phyloP scores from a whole-genome alignment of 257 asterid species.

The Plantago elongata region DNA sequence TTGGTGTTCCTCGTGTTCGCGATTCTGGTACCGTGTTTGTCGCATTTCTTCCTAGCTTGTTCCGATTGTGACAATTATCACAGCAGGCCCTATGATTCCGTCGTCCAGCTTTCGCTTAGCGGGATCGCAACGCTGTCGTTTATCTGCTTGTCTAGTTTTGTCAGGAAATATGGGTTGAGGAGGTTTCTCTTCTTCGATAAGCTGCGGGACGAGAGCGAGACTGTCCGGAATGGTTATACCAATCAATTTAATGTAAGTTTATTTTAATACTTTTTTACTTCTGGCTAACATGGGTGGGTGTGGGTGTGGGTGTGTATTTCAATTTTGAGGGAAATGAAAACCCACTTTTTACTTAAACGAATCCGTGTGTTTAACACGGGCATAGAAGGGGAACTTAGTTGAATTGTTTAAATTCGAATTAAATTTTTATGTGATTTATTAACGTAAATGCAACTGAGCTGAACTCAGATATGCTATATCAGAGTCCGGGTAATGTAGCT shows the following conservation, averaged over 20 bases:
- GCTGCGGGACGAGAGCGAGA: constrained; percentile 84
- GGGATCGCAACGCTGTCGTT: constrained; percentile 66
- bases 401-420: too few species aligned
- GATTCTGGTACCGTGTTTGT: constrained; percentile 60
- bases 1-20: constrained; percentile 46
- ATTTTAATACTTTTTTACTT: too few species aligned
- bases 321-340: too few species aligned
- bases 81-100: constrained; percentile 66
- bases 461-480: too few species aligned
- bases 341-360: too few species aligned
- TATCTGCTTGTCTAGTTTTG: constrained; percentile 58
- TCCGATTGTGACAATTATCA: constrained; percentile 63
- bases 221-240: constrained; percentile 67
- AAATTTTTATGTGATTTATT: too few species aligned
- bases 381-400: too few species aligned
- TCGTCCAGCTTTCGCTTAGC: constrained; percentile 84
- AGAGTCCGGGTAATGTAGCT: too few species aligned
- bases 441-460: too few species aligned
- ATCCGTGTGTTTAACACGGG: too few species aligned
- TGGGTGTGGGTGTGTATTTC: too few species aligned
- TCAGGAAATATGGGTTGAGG: constrained; percentile 61
- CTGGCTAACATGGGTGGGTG: too few species aligned
- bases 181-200: constrained; percentile 77
- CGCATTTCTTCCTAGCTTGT: constrained; percentile 71
- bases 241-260: constrained; percentile 64